A percentile compares a stretch with the other conserved stretches of the same genome.
phyloP scores from a whole-genome alignment of 1,284 basidiomycete species.

The Trametes polyzona region DNA sequence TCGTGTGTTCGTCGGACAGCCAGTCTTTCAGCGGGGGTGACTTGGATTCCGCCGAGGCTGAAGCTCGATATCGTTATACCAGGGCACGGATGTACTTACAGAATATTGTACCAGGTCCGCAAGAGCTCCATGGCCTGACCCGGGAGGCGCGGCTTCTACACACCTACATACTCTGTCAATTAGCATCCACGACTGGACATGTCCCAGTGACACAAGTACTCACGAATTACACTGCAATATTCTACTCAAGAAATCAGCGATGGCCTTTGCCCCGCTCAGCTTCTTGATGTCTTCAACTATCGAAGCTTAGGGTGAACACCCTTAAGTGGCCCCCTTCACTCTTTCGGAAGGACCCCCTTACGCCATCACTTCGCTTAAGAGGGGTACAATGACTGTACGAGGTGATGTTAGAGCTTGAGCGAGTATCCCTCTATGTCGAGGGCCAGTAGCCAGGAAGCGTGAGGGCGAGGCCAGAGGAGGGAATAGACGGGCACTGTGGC shows the following conservation, averaged over 20 bases:
- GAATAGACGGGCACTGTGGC: too few relatives aligned
- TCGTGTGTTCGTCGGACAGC: too few relatives aligned
- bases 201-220: constrained; percentile 35
- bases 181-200: constrained; percentile 7
- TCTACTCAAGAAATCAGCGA: constrained; percentile 60
- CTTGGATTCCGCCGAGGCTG: too few relatives aligned
- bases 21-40: too few relatives aligned
- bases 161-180: constrained; percentile 25
- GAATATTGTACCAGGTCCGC: too few relatives aligned
- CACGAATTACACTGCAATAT: constrained; percentile 59
- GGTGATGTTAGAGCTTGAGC: too few relatives aligned
- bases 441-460: too few relatives aligned
- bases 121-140: constrained; percentile 57
- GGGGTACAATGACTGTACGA: too few relatives aligned
- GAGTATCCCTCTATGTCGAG: too few relatives aligned
- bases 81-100: too few relatives aligned
- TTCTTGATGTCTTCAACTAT: constrained; percentile 48
- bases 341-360: constrained; percentile 35
- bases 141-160: constrained; percentile 53
- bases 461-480: too few relatives aligned
- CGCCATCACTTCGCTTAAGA: constrained; percentile 24
- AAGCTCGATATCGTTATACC: too few relatives aligned
- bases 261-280: constrained; percentile 53
- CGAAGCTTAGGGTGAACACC: constrained; percentile 24
- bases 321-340: constrained; percentile 26